Evolutionary conservation across 2,329 filamentous ascomycete genomes (phyloP), one percentile per base, ranked within the genome.

Genomic region (Aspergillus felis): DNA sequence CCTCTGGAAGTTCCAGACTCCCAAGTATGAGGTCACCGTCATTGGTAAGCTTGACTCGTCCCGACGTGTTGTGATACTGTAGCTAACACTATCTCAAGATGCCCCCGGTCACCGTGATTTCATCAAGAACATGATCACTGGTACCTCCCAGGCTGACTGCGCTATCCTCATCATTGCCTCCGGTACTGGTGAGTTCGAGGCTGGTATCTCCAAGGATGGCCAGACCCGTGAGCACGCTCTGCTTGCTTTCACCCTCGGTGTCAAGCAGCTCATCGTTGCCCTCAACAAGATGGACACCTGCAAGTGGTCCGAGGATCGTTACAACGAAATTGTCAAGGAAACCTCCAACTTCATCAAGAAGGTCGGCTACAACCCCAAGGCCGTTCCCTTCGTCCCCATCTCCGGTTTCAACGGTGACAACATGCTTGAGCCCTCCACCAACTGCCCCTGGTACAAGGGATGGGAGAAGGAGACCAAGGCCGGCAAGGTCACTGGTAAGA

Each of bases 41-140:
- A 97, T 95, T 83, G 90, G 88, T 91, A 87, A 72, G 86, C 81
- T 28, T 17, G 1, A 22, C 9, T 25, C 6, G 12, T 10, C 8
- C 7, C 8, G 10, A 3, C 8, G 10, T 12, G 35, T 24, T 17
- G 24, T 41, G 17, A 2, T 42, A 1, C 25, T 7, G n/a, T 50
- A 47, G 51, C 66, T 70, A 59, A 66, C 55, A 35, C 1, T 46
- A 49, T 55, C 64, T 50, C 9, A 69, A 89, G 91, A 99, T 78
- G 94, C 94, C 81, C 94, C 94, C 77, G 94, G 94, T 84, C 94
- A 99, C 84, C 93, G 94, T 94, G 94, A 99, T 80, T 99, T 97
- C 88, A 97, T 99, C 91, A 99, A 99, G 93, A 99, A 97, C 92
- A 99, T 99, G 94, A 99, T 99, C 82, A 97, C 94, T 89, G 94